phyloP scores from a whole-genome alignment of 805 yeast genomes.

The Kodamaea restingae region DNA sequence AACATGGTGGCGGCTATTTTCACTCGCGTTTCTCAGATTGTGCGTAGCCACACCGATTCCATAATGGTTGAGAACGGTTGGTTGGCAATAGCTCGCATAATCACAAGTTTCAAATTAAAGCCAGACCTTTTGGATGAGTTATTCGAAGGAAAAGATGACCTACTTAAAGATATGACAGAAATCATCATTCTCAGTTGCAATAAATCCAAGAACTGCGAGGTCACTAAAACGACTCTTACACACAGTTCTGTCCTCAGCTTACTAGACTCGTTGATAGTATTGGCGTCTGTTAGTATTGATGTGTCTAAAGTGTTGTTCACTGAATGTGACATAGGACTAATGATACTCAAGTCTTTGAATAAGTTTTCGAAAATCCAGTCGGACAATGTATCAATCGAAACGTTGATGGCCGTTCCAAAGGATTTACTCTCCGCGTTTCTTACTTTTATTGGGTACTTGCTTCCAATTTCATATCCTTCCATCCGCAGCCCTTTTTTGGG shows the following conservation, averaged over 20 bases:
- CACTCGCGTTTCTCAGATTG: conserved; percentile 55
- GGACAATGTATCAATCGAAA: conserved; percentile 50
- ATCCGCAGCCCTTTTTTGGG: conserved; percentile 28
- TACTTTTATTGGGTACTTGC: conserved; percentile 49
- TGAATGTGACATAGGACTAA: conserved; percentile 45
- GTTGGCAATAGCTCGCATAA: conserved; percentile 56
- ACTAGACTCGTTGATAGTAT: conserved; percentile 43
- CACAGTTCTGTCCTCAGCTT: conserved; percentile 40
- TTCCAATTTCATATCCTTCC: conserved; percentile 47
- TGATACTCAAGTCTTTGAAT: conserved; percentile 47
- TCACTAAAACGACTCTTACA: conserved; percentile 21
- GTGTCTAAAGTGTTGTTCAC: conserved; percentile 41
- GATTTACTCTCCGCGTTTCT: conserved; percentile 55
- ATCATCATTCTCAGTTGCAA: conserved; percentile 25
- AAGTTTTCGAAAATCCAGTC: conserved; percentile 40
- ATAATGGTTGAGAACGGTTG: conserved; percentile 61
- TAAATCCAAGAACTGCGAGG: conserved; percentile 18
- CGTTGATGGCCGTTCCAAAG: conserved; percentile 69
- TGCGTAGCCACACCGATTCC: conserved; percentile 52
- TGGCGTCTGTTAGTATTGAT: conserved; percentile 41
- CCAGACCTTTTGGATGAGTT: conserved; percentile 46
- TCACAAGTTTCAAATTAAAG: conserved; percentile 45
- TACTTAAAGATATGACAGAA: conserved; percentile 22
- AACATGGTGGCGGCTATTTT: conserved; percentile 52
- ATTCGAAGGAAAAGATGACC: conserved; percentile 15